These are phyloP conservation scores for Acanthamoeba royreba DNA, from an alignment of 208 protist genomes.

Conservation along the genomic window DNA sequence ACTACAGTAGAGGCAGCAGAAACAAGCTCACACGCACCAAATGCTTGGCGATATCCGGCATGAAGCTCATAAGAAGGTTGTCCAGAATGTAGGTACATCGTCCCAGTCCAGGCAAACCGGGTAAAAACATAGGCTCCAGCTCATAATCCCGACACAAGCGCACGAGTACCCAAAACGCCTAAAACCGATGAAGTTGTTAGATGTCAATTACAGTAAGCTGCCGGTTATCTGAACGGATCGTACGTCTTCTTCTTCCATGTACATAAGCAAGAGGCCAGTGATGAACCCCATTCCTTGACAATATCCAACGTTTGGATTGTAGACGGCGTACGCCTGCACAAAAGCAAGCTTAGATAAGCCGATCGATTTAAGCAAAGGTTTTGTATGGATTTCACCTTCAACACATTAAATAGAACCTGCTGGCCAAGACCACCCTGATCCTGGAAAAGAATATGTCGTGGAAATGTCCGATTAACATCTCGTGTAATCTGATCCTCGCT, in stretches of 20 bases:
- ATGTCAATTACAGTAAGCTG: neutral
- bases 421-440: conserved; percentile 42
- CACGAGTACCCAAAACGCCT: conserved; percentile 35
- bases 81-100: neutral
- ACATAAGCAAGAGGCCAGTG: conserved; percentile 44
- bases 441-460: conserved; percentile 12
- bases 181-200: neutral
- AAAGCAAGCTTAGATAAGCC: neutral
- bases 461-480: conserved; percentile 40
- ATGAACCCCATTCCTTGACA: conserved; percentile 65
- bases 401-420: neutral
- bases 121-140: neutral
- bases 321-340: conserved; percentile 50
- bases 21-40: neutral
- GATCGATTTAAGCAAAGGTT: neutral
- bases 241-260: conserved; percentile 52
- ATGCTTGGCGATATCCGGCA: conserved; percentile 7
- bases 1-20: too few relatives aligned
- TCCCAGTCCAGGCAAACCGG: neutral
- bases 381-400: neutral
- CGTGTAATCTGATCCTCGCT: conserved; percentile 14
- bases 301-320: conserved; percentile 60
- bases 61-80: neutral
- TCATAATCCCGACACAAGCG: conserved; percentile 22
- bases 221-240: neutral